Base-by-base conservation (phyloP, 306 rosid genomes). In the Prunus fruticosa region DNA sequence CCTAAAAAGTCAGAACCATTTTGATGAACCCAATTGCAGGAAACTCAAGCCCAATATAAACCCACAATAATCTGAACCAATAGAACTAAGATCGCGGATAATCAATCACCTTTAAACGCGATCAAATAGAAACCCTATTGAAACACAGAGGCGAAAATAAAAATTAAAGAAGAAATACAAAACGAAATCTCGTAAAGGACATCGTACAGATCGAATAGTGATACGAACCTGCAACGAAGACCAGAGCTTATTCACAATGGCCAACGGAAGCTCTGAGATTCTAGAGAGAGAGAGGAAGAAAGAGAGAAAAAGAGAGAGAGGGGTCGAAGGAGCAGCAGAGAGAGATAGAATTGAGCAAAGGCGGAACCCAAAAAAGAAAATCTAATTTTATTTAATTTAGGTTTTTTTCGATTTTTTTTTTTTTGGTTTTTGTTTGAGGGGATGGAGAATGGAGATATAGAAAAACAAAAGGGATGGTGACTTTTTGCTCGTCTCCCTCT, bases 181-280 rank as follows among this genome's bases (percentile, higher is more conserved):
- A 73, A n/a, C 58, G 53, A 56, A 63, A 52, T 79, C 30, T 28
- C 63, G 47, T 64, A 52, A 32, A 79, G 58, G 67, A 34, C 78
- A 84, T 79, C 79, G 65, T n/a, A 49, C 73, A 83, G 93, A 92
- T 90, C 93, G 86, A 84, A 71, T 65, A 71, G 87, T 85, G 76
- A 72, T 76, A 88, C 87, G 74, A 83, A 95, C 97, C 97, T 90
- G 80, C 83, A 79, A 85, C 77, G 77, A 88, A 81, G 76, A 79
- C 75, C 81, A 75, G 78, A 80, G 90, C 72, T 82, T 75, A 72
- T 41, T 71, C 84, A 63, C 77, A 89, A 89, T 80, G 87, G 84
- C 84, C 82, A 79, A 84, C 64, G 88, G 67, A 75, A 80, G 86
- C 85, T 79, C 82, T 84, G 91, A 90, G 93, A 88, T 86, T 89